Base-by-base conservation (phyloP, 352 stramenopile genomes). In the Pythium volutum region DNA sequence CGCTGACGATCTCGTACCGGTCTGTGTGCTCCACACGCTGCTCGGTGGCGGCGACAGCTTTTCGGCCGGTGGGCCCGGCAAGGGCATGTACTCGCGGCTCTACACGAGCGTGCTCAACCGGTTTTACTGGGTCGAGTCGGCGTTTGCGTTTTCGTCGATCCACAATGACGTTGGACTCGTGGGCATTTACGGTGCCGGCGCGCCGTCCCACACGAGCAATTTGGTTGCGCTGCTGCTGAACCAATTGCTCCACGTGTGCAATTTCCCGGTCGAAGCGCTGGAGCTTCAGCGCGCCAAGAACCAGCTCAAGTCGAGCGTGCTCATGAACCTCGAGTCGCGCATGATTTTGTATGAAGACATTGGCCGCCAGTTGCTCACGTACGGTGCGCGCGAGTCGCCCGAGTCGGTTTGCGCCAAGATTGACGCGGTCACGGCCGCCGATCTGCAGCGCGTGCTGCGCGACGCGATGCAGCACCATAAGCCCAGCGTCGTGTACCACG, bases 331-430 rank as follows among this genome's bases (percentile, higher is more conserved):
- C 47, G 98, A 99, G 82, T 98, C 88, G 25, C 81, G 97, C 27
- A 87, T 99, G 72, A 95, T 99, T 50, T 70, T 99, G 62, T 99
- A 98, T 75, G 98, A 99, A 82, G 98, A 99, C 79, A 98, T 99
- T 70, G 97, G 93, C 4, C 86, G 97, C 26, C 98, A 99, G 52
- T 79, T 99, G 34, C 83, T 99, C 26, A 99, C 97, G 14, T 99
- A 99, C 74, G 96, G 95, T 22, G 74, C 89, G 49, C 81, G 94
- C 42, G 89, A 98, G 73, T 89, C 86, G 59, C 87, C 89, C n/a
- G 80, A 88, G 59, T 77, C 74, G 18, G 86, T 97, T 18, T 95
- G 84, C 63, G 74, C 74, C 54, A 94, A 96, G 76, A 97, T 97
- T 62, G 85, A 97, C 59, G 66, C 76, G 27, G 86, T 97, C 55